Percentiles rank a stretch among this genome's conserved stretches.
phyloP scores from a whole-genome alignment of 106 monocot species.

The Dactylorhiza incarnata region DNA sequence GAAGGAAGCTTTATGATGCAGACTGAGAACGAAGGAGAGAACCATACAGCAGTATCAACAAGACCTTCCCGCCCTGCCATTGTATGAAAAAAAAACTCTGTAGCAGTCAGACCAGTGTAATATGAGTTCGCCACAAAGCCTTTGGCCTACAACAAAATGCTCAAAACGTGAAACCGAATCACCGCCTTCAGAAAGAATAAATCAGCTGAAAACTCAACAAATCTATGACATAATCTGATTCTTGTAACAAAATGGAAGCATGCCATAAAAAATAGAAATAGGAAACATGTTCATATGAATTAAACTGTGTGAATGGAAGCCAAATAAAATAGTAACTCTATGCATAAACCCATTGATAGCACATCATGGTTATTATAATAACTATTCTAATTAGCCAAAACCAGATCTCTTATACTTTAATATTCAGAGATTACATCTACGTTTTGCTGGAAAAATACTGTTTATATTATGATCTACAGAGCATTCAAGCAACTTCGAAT shows the following conservation, averaged over 20 bases:
- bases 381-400: neutral
- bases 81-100: conserved; percentile 98
- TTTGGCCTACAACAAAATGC: conserved; percentile 66
- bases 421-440: neutral
- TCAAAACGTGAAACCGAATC: neutral
- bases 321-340: neutral
- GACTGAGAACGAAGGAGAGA: neutral
- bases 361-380: neutral
- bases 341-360: neutral
- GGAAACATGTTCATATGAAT: neutral
- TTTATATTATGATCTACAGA: neutral
- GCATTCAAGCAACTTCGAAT: neutral
- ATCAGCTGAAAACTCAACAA: neutral
- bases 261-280: neutral
- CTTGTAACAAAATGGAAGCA: neutral
- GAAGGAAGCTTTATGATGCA: neutral
- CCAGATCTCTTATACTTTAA: neutral
- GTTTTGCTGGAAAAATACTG: neutral
- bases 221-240: neutral
- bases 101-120: conserved; percentile 92
- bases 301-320: neutral
- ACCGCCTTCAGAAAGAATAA: neutral
- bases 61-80: conserved; percentile 99
- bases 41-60: conserved; percentile 91
- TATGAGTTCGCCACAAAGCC: conserved; percentile 99